Evolutionary conservation across 2,329 filamentous ascomycete species (phyloP), one percentile per base, ranked within the genome.

Genomic region (Fusarium ramigenum): DNA sequence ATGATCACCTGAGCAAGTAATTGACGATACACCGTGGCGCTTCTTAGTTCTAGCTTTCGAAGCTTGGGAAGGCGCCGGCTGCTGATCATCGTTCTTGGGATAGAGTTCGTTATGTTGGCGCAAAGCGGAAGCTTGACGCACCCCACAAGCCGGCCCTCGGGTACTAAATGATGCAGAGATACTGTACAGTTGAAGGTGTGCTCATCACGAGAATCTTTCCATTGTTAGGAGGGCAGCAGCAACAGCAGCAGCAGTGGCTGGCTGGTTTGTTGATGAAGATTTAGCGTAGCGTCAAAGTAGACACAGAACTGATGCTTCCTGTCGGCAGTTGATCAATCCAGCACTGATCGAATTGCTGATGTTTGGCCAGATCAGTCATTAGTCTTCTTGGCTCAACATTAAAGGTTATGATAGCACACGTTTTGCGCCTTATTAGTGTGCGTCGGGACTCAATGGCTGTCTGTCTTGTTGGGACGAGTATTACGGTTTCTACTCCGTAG

Each of bases 111-210:
- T 43, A 49, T 63, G 64, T 66, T 66, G 61, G 63, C 57, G 60
- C 58, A 46, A 69, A 58, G 46, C 63, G 59, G 63, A 62, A 67
- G 58, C 39, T 63, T 47, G 62, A 62, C 57, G 61, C 43, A 74
- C 71, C 73, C 75, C 73, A 49, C 72, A 77, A 64, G 70, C 61
- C 66, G 65, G 57, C 34, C 57, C 52, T 40, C 25, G 28, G 61
- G 53, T 70, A 54, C 72, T 72, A 74, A 76, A 65, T 72, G 68
- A 75, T 72, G 65, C 60, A 69, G 50, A 63, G 58, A 49, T 58
- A 16, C n/a, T 43, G n/a, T 43, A 37, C 63, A 49, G 58, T 47
- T 42, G 43, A 49, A 36, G n/a, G 34, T 47, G 25, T 42, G 52
- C 32, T 44, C 23, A 32, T 58, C 23, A 36, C 36, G 36, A 53